Percentiles rank a stretch among this genome's conserved stretches.
Conservation (phyloP, 2,329 filamentous ascomycete species). For the Fusarium subtropicale region DNA sequence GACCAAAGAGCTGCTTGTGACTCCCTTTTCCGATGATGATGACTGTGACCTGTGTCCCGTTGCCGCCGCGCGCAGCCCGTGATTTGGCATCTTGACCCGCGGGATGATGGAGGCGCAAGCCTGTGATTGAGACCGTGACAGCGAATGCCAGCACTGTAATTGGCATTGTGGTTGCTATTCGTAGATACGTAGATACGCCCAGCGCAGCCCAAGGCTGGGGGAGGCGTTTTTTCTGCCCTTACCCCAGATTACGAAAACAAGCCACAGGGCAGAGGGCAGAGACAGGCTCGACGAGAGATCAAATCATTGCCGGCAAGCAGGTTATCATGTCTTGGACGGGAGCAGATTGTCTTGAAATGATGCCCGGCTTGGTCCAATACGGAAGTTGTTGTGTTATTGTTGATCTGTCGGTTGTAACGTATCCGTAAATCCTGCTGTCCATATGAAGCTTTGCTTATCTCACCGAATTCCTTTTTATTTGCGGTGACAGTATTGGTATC, state of each 20-base stretch:
- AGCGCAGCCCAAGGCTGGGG: slow-evolving; percentile 5
- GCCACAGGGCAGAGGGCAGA: slow-evolving; percentile 18
- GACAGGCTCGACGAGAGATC: slow-evolving; percentile 19
- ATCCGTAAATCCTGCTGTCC: slow-evolving; percentile 16
- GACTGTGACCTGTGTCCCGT: slow-evolving; percentile 33
- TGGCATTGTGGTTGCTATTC: slow-evolving; percentile 27
- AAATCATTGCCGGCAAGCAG: slow-evolving; percentile 21
- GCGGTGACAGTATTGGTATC: not conserved
- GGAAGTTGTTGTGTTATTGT: slow-evolving; percentile 10
- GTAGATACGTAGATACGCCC: not conserved
- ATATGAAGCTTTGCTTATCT: slow-evolving; percentile 36
- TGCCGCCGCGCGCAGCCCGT: slow-evolving; percentile 32
- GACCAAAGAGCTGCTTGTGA: slow-evolving; percentile 26
- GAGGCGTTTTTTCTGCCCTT: slow-evolving; percentile 23
- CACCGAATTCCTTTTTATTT: slow-evolving; percentile 21
- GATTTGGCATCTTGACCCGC: slow-evolving; percentile 29
- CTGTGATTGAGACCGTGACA: slow-evolving; percentile 28
- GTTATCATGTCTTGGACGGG: slow-evolving; percentile 34
- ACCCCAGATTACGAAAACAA: slow-evolving; percentile 37
- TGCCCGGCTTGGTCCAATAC: slow-evolving; percentile 20
- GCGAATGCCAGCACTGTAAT: slow-evolving; percentile 29
- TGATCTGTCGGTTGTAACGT: slow-evolving; percentile 25
- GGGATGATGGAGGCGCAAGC: slow-evolving; percentile 18
- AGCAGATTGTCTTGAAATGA: slow-evolving; percentile 34
- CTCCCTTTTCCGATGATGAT: slow-evolving; percentile 27